Conservation (phyloP, 139 green algal species). For the Micromonas commoda region DNA sequence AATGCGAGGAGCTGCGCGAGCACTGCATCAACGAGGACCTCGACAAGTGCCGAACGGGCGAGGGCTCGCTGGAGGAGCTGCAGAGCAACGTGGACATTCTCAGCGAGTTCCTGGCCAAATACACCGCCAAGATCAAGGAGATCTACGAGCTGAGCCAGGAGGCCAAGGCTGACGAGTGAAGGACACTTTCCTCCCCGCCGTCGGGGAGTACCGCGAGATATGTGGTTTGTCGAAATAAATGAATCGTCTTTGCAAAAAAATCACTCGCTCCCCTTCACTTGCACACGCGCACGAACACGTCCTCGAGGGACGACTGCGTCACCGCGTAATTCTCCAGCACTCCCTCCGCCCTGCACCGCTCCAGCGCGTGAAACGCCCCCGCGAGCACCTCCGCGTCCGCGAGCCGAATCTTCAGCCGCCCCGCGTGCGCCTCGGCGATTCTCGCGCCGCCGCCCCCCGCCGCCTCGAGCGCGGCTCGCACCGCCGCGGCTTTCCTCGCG, state of each 20-base stretch:
- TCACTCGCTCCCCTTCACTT: too few relatives aligned
- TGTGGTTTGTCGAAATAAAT: too few relatives aligned
- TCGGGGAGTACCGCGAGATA: not conserved
- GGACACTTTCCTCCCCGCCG: too few relatives aligned
- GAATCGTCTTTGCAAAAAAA: too few relatives aligned
- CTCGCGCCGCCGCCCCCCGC: too few relatives aligned
- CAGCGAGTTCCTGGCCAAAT: conserved; percentile 2
- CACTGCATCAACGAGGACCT: not conserved
- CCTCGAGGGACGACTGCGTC: conserved; percentile 39
- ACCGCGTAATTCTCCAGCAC: conserved; percentile 38
- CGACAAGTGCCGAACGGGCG: not conserved
- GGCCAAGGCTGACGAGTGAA: not conserved
- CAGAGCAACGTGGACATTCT: not conserved
- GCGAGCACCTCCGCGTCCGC: not conserved
- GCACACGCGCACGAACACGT: conserved; percentile 42
- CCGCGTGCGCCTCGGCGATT: too few relatives aligned
- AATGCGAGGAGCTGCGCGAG: conserved; percentile 10
- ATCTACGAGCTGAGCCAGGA: not conserved
- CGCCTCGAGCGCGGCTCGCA: too few relatives aligned
- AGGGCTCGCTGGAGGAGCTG: conserved; percentile 1
- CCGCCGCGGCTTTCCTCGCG: too few relatives aligned
- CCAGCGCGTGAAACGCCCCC: too few relatives aligned
- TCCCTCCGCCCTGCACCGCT: too few relatives aligned
- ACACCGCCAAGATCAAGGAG: not conserved
- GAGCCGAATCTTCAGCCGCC: too few relatives aligned